Evolutionary conservation across 2,329 filamentous ascomycete genomes (phyloP), one percentile per base, ranked within the genome.

Genomic region (Monosporascus cannonballus): DNA sequence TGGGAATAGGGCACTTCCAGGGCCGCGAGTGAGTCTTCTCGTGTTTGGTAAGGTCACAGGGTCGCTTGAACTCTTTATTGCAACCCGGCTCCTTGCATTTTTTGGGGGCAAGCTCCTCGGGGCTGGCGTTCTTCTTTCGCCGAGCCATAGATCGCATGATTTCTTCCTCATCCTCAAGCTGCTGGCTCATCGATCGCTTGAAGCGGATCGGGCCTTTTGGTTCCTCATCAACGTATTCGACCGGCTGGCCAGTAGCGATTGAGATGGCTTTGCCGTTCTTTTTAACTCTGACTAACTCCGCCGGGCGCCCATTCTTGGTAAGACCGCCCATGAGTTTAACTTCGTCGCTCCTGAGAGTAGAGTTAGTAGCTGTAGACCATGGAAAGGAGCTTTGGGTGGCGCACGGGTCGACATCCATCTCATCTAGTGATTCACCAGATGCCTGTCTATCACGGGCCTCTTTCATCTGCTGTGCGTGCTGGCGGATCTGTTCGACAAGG

Each of bases 31-130:
- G 94, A 0, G 93, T 97, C 78, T 97, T 99, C 75, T 96, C 89
- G 73, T 99, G 94, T 78, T 97, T 97, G 60, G 91, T 96, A 54
- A 97, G 77, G 69, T 99, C 94, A 71, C 94, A 97, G n/a, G 90
- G 90, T 56, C 94, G 86, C 73, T 94, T 95, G 76, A 97, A 97
- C 71, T 93, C 84, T 74, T 96, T 96, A 70, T 83, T 85, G 74
- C 93, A 97, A 41, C 83, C 82, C 5, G 77, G 76, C 67, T 91
- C 83, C 57, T 80, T 80, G 77, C 90, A 96, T 63, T 83, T 84
- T 73, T 93, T 86, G 52, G 83, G 87, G 47, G 89, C 85, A 48
- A 93, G 84, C 70, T 95, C 87, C 71, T 93, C 89, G 6, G 89
- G 87, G 49, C 85, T 87, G 37, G 90, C 90, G 55, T 93, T 93